Evolutionary conservation across 805 yeast genomes (phyloP).

Genomic region (Torulaspora delbrueckii): DNA sequence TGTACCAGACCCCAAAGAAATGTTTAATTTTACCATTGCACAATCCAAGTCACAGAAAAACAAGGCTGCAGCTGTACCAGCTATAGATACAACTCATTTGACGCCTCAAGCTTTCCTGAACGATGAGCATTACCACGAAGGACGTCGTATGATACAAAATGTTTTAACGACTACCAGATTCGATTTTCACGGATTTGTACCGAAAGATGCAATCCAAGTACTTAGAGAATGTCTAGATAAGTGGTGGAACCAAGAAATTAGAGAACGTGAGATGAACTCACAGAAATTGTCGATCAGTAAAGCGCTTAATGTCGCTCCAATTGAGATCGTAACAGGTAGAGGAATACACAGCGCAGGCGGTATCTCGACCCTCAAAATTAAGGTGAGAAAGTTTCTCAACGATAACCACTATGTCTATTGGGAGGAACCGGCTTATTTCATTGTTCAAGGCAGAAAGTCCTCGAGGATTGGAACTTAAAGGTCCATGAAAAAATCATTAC

Average conservation of each 20-base stretch:
- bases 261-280: slow-evolving; percentile 40
- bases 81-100: neutral
- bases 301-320: slow-evolving; percentile 41
- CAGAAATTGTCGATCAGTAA: slow-evolving; percentile 29
- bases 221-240: slow-evolving; percentile 36
- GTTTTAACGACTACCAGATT: slow-evolving; percentile 28
- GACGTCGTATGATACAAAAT: slow-evolving; percentile 14
- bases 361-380: slow-evolving; percentile 42
- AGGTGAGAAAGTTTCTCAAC: slow-evolving; percentile 41
- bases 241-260: slow-evolving; percentile 64
- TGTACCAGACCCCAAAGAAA: neutral
- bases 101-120: slow-evolving; percentile 5
- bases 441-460: slow-evolving; percentile 40
- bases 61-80: neutral
- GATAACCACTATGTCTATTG: slow-evolving; percentile 40
- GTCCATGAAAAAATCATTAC: neutral
- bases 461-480: neutral
- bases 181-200: slow-evolving; percentile 56
- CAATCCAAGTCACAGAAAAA: neutral
- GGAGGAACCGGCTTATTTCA: slow-evolving; percentile 44
- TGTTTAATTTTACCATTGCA: neutral
- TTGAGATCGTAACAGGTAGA: slow-evolving; percentile 58
- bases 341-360: slow-evolving; percentile 67
- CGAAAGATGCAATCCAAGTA: slow-evolving; percentile 43
- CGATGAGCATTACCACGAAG: slow-evolving; percentile 12